Base-by-base conservation (phyloP, 1,284 basidiomycete genomes). In the Apiotrichum brassicae region DNA sequence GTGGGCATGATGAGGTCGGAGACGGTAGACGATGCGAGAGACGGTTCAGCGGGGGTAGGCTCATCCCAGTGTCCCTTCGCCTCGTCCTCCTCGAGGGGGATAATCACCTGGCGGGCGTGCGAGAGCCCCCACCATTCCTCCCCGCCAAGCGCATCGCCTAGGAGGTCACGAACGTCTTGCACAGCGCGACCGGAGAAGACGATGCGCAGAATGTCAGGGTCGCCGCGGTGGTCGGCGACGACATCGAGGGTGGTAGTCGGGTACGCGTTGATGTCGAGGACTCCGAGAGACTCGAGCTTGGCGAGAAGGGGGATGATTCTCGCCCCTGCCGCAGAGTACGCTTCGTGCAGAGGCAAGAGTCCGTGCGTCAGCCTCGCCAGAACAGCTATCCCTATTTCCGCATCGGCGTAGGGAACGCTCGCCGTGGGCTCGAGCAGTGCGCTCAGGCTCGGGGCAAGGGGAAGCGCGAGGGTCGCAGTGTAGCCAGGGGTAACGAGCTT, bases 371-470 rank as follows among this genome's bases (percentile, higher is more conserved):
- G 58, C 4, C 52, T 36, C 0, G 69, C 58, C 8, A 71, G 57
- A 4, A 69, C 51, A 5, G 60, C 49, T 2, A 65, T 49, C 16
- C 69, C 69, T 0, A 69, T 54, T 43, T 65, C 63, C 1, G 65
- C 62, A 19, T 65, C 63, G 7, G 51, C 50, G 40, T 68, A 70
- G 3, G 54, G 14, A n/a, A 65, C 25, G 1, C 42, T 23, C 24
- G 65, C 44, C 7, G 61, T 63, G 0, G 66, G 63, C 2, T 43
- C 32, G 23, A 68, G 58, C 5, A 69, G 50, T 2, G 60, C 56
- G 22, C 60, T 51, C n/a, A 67, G 58, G n/a, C 53, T 54, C 0
- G 64, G 62, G 4, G 62, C 57, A 23, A 71, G 56, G 18, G 67
- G 63, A 32, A 71, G 56, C 3, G 58, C 54, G 35, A 71, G 63